These are phyloP conservation scores for Veloporphyrellus conicus DNA, from an alignment of 1,284 basidiomycete species.

Conservation along the genomic window DNA sequence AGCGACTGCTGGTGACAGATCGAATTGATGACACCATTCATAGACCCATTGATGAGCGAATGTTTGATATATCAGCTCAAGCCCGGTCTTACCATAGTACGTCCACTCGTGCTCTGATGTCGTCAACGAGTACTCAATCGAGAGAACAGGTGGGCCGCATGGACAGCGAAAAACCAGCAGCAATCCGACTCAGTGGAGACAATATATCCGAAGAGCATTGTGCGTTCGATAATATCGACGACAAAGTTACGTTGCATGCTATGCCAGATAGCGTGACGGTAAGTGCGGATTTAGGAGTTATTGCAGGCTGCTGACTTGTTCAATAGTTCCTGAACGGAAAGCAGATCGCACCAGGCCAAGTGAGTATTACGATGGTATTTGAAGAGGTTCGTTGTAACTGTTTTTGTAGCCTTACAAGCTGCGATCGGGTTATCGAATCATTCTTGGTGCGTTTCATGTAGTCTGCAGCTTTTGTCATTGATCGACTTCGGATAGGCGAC, in stretches of 20 bases:
- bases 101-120: constrained; percentile 9
- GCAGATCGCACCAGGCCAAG: constrained; percentile 71
- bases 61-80: constrained; percentile 96
- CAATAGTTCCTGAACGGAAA: constrained; percentile 87
- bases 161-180: constrained; percentile 75
- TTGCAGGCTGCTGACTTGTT: constrained; percentile 8
- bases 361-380: constrained; percentile 34
- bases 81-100: constrained; percentile 74
- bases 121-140: constrained; percentile 14
- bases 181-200: constrained; percentile 89
- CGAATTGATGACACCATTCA: constrained; percentile 18
- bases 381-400: constrained; percentile 22
- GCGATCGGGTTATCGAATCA: constrained; percentile 91
- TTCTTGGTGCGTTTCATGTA: constrained; percentile 60
- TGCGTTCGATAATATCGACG: constrained; percentile 82
- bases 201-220: constrained; percentile 93
- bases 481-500: constrained; percentile 57
- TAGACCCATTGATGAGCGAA: constrained; percentile 86
- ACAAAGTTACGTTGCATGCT: constrained; percentile 78
- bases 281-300: constrained; percentile 28
- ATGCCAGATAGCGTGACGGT: constrained; percentile 82
- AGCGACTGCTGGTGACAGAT: no score
- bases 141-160: constrained; percentile 67
- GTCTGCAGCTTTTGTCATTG: constrained; percentile 6
- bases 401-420: constrained; percentile 66